Evolutionary conservation across 805 yeast species (phyloP), one percentile per base, ranked within the genome.

Genomic region (Pichia phayaonensis): DNA sequence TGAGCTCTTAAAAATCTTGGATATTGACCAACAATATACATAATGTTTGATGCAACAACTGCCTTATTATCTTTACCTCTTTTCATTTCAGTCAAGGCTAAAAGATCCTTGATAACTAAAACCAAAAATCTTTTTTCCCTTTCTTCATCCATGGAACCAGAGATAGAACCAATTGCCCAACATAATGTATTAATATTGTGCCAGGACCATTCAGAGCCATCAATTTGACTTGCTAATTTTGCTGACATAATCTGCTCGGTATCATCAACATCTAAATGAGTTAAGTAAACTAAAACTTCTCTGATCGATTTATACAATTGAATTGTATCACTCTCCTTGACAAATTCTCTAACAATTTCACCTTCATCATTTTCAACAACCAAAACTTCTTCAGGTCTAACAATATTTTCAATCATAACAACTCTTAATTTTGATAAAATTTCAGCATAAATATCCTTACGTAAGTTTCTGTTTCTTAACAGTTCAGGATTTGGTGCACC

Each of bases 111-210:
- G 59, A 94, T 92, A 31, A 94, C 97, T 16, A 89, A 79, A 40
- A 94, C 97, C 56, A 94, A 76, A 65, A 94, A 94, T 61, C 94
- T 79, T 71, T 90, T 94, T 66, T 94, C 99, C 80, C 92, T 86
- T 59, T 90, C 96, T 71, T 94, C 98, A 64, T 87, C 90, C 99
- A 94, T 94, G 1, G 99, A 87, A 64, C 99, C 98, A 3, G 97
- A 89, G 53, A 94, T 94, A 16, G 98, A 92, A 55, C 99, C 99
- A 67, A 94, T 94, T 12, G 99, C 99, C 99, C 99, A 94, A 74
- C 98, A 94, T 57, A 94, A 72, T 3, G 98, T 94, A 68, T 94
- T 94, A 61, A 94, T 85, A 65, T 92, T 92, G 66, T 90, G 95
- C 98, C 99, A 94, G 27, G 97, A 90, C 99, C 99, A 94, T 72